Evolutionary conservation across 768 basidiomycete species (phyloP), one percentile per base, ranked within the genome.

Genomic region (Tulasnella sp.): DNA sequence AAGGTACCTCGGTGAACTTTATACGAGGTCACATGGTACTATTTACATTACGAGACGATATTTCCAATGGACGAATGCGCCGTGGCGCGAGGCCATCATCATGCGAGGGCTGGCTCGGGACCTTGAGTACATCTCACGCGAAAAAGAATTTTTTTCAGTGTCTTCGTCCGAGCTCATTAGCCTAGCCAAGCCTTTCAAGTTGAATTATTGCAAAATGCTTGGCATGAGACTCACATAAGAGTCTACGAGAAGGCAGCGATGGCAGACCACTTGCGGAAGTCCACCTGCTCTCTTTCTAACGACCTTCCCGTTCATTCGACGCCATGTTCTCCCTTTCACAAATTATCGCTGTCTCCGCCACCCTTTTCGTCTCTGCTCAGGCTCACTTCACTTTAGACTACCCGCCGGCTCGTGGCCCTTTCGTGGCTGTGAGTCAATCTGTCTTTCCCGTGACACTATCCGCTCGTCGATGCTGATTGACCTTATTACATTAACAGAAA

Each of bases 361-460:
- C 68, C n/a, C 29, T 52, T 31, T 58, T 68, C 75, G 82, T 84
- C 19, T 80, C 86, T 38, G 89, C 85, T 39, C 84, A 83, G 69
- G 93, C 92, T 7, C 94, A 96, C 82, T 95, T 95, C 84, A 90
- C 91, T 79, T 85, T 95, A 58, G 87, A 90, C 80, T 95, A 88
- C 82, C 94, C 94, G 19, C 79, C 85, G 0, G 89, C 92, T 19
- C 86, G 94, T 64, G 68, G 94, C 1, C 94, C 95, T 81, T 92
- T 17, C 86, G 94, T 64, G 7, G 94, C 1, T 94, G 95, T 81
- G 86, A 86, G 73, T 86, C 89, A 74, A 83, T 82, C 39, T 74
- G 79, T 37, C 80, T 80, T 71, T 77, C 78, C 36, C 42, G 77
- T 38, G 72, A 78, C 86, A 4, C 15, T 71, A 80, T 85, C 22